These are phyloP conservation scores for Hericium rajendrae DNA, from an alignment of 768 basidiomycete species.

Conservation along the genomic window DNA sequence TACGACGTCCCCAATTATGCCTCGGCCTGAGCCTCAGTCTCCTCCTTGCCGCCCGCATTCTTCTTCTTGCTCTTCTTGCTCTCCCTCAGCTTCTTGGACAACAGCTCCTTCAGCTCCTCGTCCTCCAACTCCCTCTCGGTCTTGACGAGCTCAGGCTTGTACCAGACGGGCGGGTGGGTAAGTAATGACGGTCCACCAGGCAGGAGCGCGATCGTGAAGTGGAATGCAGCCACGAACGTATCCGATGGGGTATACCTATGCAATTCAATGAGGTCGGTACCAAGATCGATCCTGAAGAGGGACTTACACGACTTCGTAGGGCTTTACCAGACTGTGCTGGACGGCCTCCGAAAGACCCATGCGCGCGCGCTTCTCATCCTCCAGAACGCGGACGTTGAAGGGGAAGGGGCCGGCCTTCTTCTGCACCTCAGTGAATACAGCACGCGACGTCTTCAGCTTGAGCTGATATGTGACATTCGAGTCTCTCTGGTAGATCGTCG, in stretches of 20 bases:
- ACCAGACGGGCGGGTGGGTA: constrained; percentile 86
- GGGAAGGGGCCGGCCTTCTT: constrained; percentile 98
- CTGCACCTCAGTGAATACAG: constrained; percentile 95
- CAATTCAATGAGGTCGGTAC: constrained; percentile 1
- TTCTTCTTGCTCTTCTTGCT: constrained; percentile 91
- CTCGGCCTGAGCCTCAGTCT: constrained; percentile 20
- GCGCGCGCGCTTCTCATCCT: constrained; percentile 92
- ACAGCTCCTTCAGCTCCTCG: constrained; percentile 69
- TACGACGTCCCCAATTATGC: constrained; percentile 20
- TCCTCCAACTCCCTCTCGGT: constrained; percentile 85
- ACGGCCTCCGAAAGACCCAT: constrained; percentile 96
- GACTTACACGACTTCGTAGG: constrained; percentile 88
- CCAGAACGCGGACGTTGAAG: constrained; percentile 88
- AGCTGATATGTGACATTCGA: constrained; percentile 83
- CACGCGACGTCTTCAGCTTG: constrained; percentile 95
- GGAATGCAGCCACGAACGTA: constrained; percentile 89
- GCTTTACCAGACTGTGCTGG: constrained; percentile 86
- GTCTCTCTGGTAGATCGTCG: constrained; percentile 89
- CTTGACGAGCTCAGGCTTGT: constrained; percentile 85
- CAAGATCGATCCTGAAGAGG: neutral
- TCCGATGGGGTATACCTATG: constrained; percentile 67
- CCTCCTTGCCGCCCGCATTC: constrained; percentile 47
- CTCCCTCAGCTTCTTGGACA: constrained; percentile 76
- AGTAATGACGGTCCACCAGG: constrained; percentile 83
- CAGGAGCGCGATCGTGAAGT: constrained; percentile 92